A percentile compares a stretch with the other conserved stretches of the same genome.
Evolutionary conservation across 768 basidiomycete genomes (phyloP).

Genomic region (Phaeolepiota aurea): DNA sequence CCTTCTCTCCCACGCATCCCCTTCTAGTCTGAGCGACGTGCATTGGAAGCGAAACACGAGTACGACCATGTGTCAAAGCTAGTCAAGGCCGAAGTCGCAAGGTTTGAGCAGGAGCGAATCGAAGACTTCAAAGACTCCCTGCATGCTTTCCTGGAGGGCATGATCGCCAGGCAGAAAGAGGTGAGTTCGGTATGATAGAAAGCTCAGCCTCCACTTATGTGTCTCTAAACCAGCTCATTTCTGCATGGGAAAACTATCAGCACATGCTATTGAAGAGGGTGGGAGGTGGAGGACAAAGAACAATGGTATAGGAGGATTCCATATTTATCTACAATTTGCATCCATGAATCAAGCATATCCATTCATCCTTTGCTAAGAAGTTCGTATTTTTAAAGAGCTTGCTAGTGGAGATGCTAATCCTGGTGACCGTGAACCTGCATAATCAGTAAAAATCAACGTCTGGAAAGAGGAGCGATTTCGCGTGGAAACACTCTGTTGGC

Average conservation of each 20-base stretch:
- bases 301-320: too few relatives aligned
- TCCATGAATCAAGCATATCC: not conserved
- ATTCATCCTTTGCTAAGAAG: not conserved
- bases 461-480: too few relatives aligned
- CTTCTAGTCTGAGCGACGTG: conserved; percentile 72
- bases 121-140: conserved; percentile 87
- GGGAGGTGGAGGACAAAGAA: conserved; percentile 9
- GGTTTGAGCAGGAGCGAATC: conserved; percentile 90
- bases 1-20: not conserved
- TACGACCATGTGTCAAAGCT: conserved; percentile 85
- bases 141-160: conserved; percentile 78
- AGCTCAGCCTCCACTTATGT: conserved; percentile 1
- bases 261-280: conserved; percentile 52
- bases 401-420: too few relatives aligned
- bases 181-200: conserved; percentile 25
- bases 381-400: too few relatives aligned
- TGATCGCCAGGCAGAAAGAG: conserved; percentile 81
- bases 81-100: conserved; percentile 80
- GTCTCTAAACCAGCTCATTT: conserved; percentile 46
- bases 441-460: too few relatives aligned
- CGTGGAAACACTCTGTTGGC: conserved; percentile 6
- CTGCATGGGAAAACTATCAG: conserved; percentile 78
- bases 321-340: not conserved
- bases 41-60: conserved; percentile 77
- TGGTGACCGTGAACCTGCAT: too few relatives aligned